These are phyloP conservation scores for Colletotrichum sp. DNA, from an alignment of 2,329 filamentous ascomycete genomes.

Conservation along the genomic window DNA sequence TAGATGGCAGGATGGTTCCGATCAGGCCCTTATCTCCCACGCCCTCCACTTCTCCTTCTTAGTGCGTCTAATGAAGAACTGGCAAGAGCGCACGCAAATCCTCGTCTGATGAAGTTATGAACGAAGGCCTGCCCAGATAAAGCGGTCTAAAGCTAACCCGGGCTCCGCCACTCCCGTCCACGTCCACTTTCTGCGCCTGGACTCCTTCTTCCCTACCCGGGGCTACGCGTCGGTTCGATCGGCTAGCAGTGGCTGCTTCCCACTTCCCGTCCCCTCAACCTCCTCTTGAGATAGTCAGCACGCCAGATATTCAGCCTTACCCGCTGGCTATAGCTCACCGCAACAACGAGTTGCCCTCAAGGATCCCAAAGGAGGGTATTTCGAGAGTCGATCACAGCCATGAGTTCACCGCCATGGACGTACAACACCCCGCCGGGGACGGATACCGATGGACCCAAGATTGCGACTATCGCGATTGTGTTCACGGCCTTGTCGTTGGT, in stretches of 20 bases:
- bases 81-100: neutral
- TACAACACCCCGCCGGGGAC: conserved; percentile 38
- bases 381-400: neutral
- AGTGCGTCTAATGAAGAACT: neutral
- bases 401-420: conserved; percentile 32
- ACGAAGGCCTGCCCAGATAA: conserved; percentile 3
- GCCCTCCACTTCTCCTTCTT: neutral
- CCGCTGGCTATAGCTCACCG: neutral
- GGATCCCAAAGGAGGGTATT: neutral
- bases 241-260: neutral
- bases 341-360: neutral
- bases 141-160: neutral
- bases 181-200: neutral
- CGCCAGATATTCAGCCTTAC: neutral
- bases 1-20: no score
- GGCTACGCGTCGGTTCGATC: neutral
- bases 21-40: neutral
- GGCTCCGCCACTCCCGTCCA: conserved; percentile 1
- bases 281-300: neutral
- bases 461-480: conserved; percentile 32
- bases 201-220: neutral
- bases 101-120: neutral
- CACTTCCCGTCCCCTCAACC: neutral
- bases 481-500: conserved; percentile 36
- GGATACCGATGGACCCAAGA: conserved; percentile 33